Evolutionary conservation across 179 eudicot species (phyloP), one percentile per base, ranked within the genome.

Genomic region (Silene coronaria): DNA sequence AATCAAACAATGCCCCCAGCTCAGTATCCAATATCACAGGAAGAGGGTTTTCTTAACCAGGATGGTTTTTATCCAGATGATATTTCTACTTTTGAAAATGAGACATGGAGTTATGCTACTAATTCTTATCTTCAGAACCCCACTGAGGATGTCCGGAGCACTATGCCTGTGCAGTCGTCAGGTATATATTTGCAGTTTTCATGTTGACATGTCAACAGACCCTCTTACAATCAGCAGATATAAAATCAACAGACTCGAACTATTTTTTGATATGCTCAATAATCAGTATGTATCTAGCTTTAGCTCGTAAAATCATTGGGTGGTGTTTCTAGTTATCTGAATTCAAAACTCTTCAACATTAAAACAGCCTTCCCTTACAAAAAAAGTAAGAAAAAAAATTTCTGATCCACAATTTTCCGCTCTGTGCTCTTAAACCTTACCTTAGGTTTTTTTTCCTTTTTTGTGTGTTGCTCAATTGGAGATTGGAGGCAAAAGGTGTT

Each of bases 121-220:
- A 76, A 34, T 67, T 3, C 75, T 30, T 36, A 61, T 58, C 21
- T 70, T 38, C 70, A 75, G 30, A 55, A 77, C 70, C 53, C 74
- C 53, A 59, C 78, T 12, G 66, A 48, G 21, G 12, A 65, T 19
- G 6, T 17, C 58, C 67, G 70, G 30, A 73, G 13, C 48, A 34
- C 74, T 45, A 19, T 60, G n/a, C 67, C 82, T 55, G 1, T 60
- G 23, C 76, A 81, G 62, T 66, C 80, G 6, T 12, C 84, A 85
- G 88, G 88, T 85, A 85, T 69, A 61, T 46, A 26, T 48, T 80
- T 57, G 72, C 77, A 74, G 81, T 72, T 79, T 42, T 72, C 19
- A 51, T 55, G 69, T 57, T 79, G 75, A 75, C 26, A 70, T 63
- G 23, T 76, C 76, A 57, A 22, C 76, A 23, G n/a, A 67, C 59